Base-by-base conservation (phyloP, 2,329 filamentous ascomycete species). In the Neurospora crassa region DNA sequence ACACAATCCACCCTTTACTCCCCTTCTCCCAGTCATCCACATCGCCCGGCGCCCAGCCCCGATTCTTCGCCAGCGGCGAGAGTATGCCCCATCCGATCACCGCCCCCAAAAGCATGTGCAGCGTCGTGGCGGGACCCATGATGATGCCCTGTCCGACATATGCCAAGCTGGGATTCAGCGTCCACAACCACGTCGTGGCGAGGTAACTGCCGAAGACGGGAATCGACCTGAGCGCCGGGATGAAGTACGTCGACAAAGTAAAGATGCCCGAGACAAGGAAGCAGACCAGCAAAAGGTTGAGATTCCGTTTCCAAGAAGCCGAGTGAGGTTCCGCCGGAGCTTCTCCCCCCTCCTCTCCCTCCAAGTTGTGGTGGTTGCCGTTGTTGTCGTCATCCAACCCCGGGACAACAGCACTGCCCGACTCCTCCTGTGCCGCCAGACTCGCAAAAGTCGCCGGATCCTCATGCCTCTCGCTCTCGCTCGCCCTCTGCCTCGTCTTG, bases 1-100 rank as follows among this genome's bases (percentile, higher is more conserved):
- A 99, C 0, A 99, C 93, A 72, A 99, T 98, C 96, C 96, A 99
- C 47, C 95, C 96, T 82, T 98, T 97, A 79, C 93, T 97, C 11
- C 96, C 96, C 18, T 86, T 89, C 72, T 95, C 92, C 96, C 96
- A 99, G 79, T 97, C 92, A 70, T 89, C 86, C 0, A 97, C 93
- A 1, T 90, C 86, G 0, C 94, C 96, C 2, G 94, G 92, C 11
- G 96, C 96, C 96, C 96, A 99, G 2, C 92, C 93, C 76, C 87
- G 89, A 71, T 85, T 83, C 79, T 97, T 97, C 4, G 96, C 94
- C 8, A 98, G 81, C 1, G 96, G 96, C 3, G 94, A 97, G 1
- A 99, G 84, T 6, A 98, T 80, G 0, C 90, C 96, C 96, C 96
- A 99, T 37, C 96, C 96, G 11, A 97, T 78, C 18, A 97, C 79